These are phyloP conservation scores for Mangifera indica DNA, from an alignment of 345 rosid species.

Conservation along the genomic window DNA sequence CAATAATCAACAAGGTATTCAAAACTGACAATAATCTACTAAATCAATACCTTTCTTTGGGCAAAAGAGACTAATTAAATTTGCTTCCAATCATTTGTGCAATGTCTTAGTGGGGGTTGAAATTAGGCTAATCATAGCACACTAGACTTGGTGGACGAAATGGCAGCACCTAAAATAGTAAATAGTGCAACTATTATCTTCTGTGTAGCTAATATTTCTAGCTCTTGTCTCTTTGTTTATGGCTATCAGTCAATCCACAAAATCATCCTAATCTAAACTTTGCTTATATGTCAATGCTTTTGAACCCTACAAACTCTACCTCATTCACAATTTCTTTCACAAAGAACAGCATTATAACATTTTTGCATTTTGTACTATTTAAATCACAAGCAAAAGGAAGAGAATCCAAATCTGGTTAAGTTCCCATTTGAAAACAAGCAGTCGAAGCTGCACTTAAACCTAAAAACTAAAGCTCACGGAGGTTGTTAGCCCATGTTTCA, in stretches of 20 bases:
- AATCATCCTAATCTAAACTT: background rate
- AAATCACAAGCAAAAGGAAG: no score
- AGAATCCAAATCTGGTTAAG: background rate
- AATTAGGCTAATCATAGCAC: background rate
- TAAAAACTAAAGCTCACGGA: no score
- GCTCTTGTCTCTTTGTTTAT: background rate
- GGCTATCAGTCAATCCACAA: constrained; percentile 9
- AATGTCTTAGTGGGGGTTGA: constrained; percentile 16
- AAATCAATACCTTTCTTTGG: constrained; percentile 34
- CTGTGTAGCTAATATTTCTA: background rate
- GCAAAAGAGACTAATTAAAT: constrained; percentile 4
- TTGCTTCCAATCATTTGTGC: constrained; percentile 31
- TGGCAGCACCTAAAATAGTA: constrained; percentile 23
- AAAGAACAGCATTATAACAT: no score
- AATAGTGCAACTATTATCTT: background rate
- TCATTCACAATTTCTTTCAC: background rate
- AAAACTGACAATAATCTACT: constrained; percentile 29
- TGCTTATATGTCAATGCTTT: no score
- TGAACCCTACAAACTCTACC: background rate
- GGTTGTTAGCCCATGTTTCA: background rate
- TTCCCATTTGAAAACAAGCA: no score
- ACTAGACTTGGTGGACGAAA: constrained; percentile 19
- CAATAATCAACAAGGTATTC: no score
- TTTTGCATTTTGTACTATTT: no score
- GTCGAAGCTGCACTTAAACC: background rate